Conservation (phyloP, 306 rosid species). For the barrel medic (Medicago truncatula) region MtrunA17r5.0-ANR NC_053043.1:16591001-16591500, state of each 20-base stretch:
- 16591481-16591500: background rate
- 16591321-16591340: background rate
- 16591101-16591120: background rate
- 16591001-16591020: conserved; percentile 1
- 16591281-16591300: background rate
- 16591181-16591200: background rate
- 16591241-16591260: background rate
- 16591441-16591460: background rate
- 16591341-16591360: background rate
- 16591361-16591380: background rate
- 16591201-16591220: background rate
- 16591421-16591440: conserved; percentile 10
- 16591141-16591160: background rate
- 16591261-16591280: conserved; percentile 3
- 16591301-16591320: background rate
- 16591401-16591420: background rate
- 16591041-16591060: background rate
- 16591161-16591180: background rate
- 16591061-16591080: background rate
- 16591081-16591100: background rate
- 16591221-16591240: background rate
- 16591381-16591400: background rate
- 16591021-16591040: background rate
- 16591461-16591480: background rate
- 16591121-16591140: background rate